Evolutionary conservation across 345 rosid genomes (phyloP).

Genomic region (Eucalyptus decipiens): DNA sequence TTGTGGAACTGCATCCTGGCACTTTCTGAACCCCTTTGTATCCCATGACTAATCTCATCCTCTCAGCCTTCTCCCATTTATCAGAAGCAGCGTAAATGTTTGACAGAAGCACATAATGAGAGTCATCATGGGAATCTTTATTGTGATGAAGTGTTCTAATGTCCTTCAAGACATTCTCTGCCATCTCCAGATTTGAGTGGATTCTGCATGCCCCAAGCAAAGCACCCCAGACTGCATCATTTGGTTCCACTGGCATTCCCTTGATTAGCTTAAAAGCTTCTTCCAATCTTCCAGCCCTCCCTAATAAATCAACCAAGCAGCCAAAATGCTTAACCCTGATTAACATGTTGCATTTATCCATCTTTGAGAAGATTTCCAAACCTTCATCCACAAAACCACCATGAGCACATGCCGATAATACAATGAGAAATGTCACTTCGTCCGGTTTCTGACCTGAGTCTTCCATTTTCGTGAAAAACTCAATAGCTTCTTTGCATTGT

Average conservation of each 20-base stretch:
- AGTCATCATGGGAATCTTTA: conserved; percentile 12
- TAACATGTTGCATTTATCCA: conserved; percentile 24
- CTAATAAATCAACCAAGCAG: conserved; percentile 67
- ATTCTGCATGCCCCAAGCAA: conserved; percentile 66
- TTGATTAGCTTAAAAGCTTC: conserved; percentile 50
- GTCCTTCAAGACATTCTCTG: conserved; percentile 30
- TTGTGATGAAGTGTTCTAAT: not conserved
- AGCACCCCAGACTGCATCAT: conserved; percentile 56
- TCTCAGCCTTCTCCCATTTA: conserved; percentile 56
- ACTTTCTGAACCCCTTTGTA: conserved; percentile 33
- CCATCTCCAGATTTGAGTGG: conserved; percentile 35
- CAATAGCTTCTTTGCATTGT: conserved; percentile 39
- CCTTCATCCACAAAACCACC: conserved; percentile 60
- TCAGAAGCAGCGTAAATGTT: conserved; percentile 59
- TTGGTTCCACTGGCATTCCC: conserved; percentile 58
- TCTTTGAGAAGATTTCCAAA: conserved; percentile 43
- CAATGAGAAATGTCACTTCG: conserved; percentile 40
- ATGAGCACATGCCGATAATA: conserved; percentile 68
- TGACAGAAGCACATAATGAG: conserved; percentile 38
- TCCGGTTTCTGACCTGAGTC: conserved; percentile 33
- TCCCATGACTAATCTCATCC: conserved; percentile 26
- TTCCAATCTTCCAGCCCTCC: conserved; percentile 50
- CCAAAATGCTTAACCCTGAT: conserved; percentile 53
- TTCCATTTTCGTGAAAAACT: conserved; percentile 48
- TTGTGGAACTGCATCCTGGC: conserved; percentile 44